Conservation (phyloP, 2,329 filamentous ascomycete genomes). For the Aspergillus fructus region DNA sequence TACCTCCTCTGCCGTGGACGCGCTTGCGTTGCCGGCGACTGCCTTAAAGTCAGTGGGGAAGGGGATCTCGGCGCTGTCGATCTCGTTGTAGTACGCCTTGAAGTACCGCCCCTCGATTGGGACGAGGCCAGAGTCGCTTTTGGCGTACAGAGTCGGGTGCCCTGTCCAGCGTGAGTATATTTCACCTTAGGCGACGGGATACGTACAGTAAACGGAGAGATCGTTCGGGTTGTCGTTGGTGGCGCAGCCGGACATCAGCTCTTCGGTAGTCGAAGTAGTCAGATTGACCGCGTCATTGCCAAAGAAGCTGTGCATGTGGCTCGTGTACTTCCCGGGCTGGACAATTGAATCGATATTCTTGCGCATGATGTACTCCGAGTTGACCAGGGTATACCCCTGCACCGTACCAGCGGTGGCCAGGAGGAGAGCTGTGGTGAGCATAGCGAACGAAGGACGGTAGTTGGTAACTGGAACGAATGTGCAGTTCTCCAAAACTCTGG, state of each 20-base stretch:
- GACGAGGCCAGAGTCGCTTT: not conserved
- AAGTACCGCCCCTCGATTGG: conserved; percentile 14
- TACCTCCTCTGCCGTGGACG: not conserved
- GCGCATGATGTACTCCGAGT: conserved; percentile 11
- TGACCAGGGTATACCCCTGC: too few relatives aligned
- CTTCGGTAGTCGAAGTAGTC: conserved; percentile 16
- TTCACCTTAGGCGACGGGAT: not conserved
- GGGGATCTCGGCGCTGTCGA: conserved; percentile 16
- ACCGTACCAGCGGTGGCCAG: too few relatives aligned
- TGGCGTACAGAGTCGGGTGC: conserved; percentile 17
- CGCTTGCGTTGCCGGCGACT: conserved; percentile 11
- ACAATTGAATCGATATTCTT: conserved; percentile 22
- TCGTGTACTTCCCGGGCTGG: conserved; percentile 15
- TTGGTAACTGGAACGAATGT: too few relatives aligned
- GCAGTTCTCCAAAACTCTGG: too few relatives aligned
- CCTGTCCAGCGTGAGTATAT: conserved; percentile 2
- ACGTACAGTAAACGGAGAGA: conserved; percentile 20
- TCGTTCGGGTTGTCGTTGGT: conserved; percentile 18
- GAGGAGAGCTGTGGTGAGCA: too few relatives aligned
- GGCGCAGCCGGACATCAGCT: conserved; percentile 17
- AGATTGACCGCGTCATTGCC: conserved; percentile 18
- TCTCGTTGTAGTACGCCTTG: conserved; percentile 19
- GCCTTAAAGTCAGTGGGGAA: conserved; percentile 15
- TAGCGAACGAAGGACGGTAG: too few relatives aligned
- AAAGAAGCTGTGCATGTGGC: conserved; percentile 24